Evolutionary conservation across 2,329 filamentous ascomycete species (phyloP), one percentile per base, ranked within the genome.

Genomic region (Dactylonectria estremocensis): DNA sequence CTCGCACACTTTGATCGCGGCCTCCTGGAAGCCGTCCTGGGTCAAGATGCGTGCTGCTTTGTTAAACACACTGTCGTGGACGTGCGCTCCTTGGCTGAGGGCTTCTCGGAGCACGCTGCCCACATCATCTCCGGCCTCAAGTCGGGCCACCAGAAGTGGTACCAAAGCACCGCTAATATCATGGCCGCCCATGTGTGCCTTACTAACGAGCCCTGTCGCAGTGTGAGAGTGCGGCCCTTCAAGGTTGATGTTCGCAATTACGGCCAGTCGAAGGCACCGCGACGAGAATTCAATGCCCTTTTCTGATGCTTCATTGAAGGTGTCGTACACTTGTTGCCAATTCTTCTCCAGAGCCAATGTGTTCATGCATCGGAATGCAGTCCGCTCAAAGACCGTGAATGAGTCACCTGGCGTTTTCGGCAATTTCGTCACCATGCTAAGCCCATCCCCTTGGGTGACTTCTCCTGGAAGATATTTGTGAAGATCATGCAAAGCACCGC

Each of bases 261-360:
- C 82, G 9, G 84, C 86, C 5, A 88, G 77, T n/a, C 83, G 82
- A 14, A 89, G 78, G 60, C 83, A 86, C 24, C 81, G 79, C 3
- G 74, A 72, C 31, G 81, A 83, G 66, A 79, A 79, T 1, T 77
- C 76, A 71, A 85, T 70, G 0, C 74, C 72, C 14, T 71, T 70
- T n/a, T 55, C 62, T 6, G 33, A 64, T 31, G 73, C 74, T 31
- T 75, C 70, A 22, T 69, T 64, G 73, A 87, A 88, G 4, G 83
- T 78, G 16, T 69, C 71, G 59, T 82, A 72, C 0, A 82, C 82
- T 13, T 74, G 68, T 5, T 58, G 62, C 71, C 81, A 80, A 5
- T 78, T 75, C 11, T 78, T 75, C 2, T 72, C 63, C 1, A 75
- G 72, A 13, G 86, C 69, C 20, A 80, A 77, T 35, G 80, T 76